Percentiles rank a stretch among this genome's conserved stretches.
Conservation (phyloP, 2,329 filamentous ascomycete genomes). For the Teratosphaeriaceae sp. region DNA sequence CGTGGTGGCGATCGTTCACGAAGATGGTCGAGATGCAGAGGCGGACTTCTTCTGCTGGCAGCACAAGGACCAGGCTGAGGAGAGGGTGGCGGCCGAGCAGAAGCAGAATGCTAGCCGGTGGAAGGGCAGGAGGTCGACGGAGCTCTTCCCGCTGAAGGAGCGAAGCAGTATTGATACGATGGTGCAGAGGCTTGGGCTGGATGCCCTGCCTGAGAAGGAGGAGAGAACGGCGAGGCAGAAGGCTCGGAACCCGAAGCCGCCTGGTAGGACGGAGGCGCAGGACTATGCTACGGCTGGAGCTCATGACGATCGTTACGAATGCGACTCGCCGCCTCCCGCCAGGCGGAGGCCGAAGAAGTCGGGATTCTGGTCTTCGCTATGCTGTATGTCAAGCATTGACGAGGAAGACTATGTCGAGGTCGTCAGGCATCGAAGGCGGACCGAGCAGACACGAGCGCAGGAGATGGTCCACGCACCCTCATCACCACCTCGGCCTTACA, state of each 20-base stretch:
- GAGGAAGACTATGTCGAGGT: slow-evolving; percentile 42
- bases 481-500: slow-evolving; percentile 13
- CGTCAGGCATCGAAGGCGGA: slow-evolving; percentile 33
- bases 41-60: slow-evolving; percentile 85
- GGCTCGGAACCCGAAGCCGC: slow-evolving; percentile 11
- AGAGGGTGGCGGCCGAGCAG: slow-evolving; percentile 1
- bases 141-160: slow-evolving; percentile 53
- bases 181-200: slow-evolving; percentile 63
- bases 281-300: slow-evolving; percentile 8
- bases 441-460: slow-evolving; percentile 13
- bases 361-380: slow-evolving; percentile 39
- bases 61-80: slow-evolving; percentile 75
- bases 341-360: slow-evolving; percentile 27
- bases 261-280: slow-evolving; percentile 7
- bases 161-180: slow-evolving; percentile 82
- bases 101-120: slow-evolving; percentile 4
- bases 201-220: slow-evolving; percentile 11
- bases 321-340: neutral
- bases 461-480: slow-evolving; percentile 2
- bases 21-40: slow-evolving; percentile 47
- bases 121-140: slow-evolving; percentile 23
- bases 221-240: slow-evolving; percentile 9
- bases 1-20: slow-evolving; percentile 37
- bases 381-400: slow-evolving; percentile 33
- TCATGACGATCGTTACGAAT: slow-evolving; percentile 9